These are phyloP conservation scores for Pholiota conissans DNA, from an alignment of 768 basidiomycete genomes.

Conservation along the genomic window DNA sequence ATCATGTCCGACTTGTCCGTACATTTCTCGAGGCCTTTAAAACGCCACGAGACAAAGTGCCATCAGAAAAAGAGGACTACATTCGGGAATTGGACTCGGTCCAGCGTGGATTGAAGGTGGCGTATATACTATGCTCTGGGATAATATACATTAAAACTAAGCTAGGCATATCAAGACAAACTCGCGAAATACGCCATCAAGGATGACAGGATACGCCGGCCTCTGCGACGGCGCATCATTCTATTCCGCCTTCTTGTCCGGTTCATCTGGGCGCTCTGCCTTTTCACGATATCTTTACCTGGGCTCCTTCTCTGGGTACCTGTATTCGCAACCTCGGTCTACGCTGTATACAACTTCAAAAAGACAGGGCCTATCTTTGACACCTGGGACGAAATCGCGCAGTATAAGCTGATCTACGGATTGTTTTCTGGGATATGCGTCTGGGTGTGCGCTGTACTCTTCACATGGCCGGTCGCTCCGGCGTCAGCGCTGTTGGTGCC, in stretches of 20 bases:
- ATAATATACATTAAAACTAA: not conserved
- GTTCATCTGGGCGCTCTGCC: constrained; percentile 57
- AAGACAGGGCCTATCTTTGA: constrained; percentile 82
- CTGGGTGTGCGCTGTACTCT: constrained; percentile 51
- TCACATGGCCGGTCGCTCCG: constrained; percentile 63
- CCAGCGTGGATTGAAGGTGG: constrained; percentile 62
- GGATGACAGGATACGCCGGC: constrained; percentile 80
- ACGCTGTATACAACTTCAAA: constrained; percentile 74
- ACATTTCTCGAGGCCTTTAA: constrained; percentile 81
- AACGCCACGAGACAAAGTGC: constrained; percentile 27
- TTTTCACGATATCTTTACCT: constrained; percentile 67
- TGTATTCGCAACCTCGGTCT: constrained; percentile 68
- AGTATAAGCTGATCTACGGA: constrained; percentile 86
- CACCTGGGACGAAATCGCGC: constrained; percentile 88
- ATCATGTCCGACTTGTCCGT: constrained; percentile 76
- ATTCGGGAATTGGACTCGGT: constrained; percentile 18
- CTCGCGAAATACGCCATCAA: constrained; percentile 71
- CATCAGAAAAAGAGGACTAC: not conserved
- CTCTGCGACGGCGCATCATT: constrained; percentile 54
- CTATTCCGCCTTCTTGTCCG: constrained; percentile 67
- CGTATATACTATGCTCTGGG: not conserved
- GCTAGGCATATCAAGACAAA: constrained; percentile 72
- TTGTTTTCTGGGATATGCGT: constrained; percentile 71
- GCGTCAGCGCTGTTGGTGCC: constrained; percentile 66
- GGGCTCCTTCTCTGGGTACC: constrained; percentile 85